phyloP scores from a whole-genome alignment of 208 protist genomes.

The Balamuthia mandrillaris region DNA sequence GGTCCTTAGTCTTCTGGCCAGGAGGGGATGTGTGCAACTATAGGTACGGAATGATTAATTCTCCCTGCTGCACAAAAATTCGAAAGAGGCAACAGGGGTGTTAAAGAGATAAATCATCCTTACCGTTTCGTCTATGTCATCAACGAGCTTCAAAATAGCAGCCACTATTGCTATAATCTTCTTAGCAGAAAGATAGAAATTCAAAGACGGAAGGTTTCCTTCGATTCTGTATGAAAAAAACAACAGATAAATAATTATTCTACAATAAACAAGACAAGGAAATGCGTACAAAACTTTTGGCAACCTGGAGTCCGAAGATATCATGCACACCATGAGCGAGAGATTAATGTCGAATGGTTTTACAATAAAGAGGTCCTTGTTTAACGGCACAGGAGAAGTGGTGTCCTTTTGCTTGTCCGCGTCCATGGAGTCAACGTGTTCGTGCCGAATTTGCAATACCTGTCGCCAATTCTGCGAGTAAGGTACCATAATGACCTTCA shows the following conservation, averaged over 20 bases:
- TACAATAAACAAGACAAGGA: background rate
- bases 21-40: no score
- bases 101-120: background rate
- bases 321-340: constrained; percentile 10
- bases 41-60: no score
- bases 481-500: background rate
- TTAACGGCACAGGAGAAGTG: no score
- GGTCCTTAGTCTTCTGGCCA: no score
- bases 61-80: background rate
- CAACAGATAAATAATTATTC: background rate
- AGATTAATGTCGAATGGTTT: constrained; percentile 41
- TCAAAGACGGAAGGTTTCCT: constrained; percentile 3
- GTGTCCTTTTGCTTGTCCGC: no score
- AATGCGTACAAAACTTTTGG: constrained; percentile 22
- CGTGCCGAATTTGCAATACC: background rate
- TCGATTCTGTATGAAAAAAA: background rate
- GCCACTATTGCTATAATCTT: background rate
- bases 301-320: background rate
- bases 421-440: background rate
- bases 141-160: background rate
- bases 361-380: constrained; percentile 26
- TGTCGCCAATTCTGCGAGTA: constrained; percentile 18
- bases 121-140: constrained; percentile 28
- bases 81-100: background rate
- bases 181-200: constrained; percentile 17